Evolutionary conservation across 2,329 filamentous ascomycete genomes (phyloP).

Genomic region (Claviceps sp.): DNA sequence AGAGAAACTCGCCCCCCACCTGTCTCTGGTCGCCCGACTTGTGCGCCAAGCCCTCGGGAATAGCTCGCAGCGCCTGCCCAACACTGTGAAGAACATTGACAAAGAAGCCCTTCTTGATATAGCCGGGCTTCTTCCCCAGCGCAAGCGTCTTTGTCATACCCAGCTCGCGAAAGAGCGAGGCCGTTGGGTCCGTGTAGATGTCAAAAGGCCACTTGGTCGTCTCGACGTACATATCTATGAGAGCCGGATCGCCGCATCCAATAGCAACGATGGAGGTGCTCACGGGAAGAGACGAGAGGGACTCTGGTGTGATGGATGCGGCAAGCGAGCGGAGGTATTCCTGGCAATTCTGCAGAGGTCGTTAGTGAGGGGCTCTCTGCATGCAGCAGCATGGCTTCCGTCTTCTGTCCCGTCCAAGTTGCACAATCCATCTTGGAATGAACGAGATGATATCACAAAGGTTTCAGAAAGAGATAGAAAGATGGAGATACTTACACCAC

Average conservation of each 20-base stretch:
- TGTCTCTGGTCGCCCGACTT: slow-evolving; percentile 55
- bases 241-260: slow-evolving; percentile 55
- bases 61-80: slow-evolving; percentile 44
- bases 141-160: slow-evolving; percentile 54
- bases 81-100: slow-evolving; percentile 38
- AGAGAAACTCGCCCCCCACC: slow-evolving; percentile 69
- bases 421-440: too few species aligned
- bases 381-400: too few species aligned
- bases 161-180: slow-evolving; percentile 50
- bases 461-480: too few species aligned
- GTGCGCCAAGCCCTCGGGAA: slow-evolving; percentile 42
- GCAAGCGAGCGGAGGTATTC: slow-evolving; percentile 56
- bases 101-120: slow-evolving; percentile 44
- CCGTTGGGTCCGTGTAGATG: slow-evolving; percentile 64
- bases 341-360: slow-evolving; percentile 50
- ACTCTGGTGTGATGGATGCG: slow-evolving; percentile 38
- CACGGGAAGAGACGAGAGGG: slow-evolving; percentile 35
- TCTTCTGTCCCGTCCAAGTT: too few species aligned
- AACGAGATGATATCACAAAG: too few species aligned
- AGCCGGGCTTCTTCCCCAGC: slow-evolving; percentile 47
- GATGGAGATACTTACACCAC: slow-evolving; percentile 43
- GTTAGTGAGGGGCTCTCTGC: not conserved
- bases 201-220: slow-evolving; percentile 55
- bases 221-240: slow-evolving; percentile 54
- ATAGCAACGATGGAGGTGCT: slow-evolving; percentile 55